Conservation (phyloP, 2,329 filamentous ascomycete species). For the Aureobasidium sp. region DNA sequence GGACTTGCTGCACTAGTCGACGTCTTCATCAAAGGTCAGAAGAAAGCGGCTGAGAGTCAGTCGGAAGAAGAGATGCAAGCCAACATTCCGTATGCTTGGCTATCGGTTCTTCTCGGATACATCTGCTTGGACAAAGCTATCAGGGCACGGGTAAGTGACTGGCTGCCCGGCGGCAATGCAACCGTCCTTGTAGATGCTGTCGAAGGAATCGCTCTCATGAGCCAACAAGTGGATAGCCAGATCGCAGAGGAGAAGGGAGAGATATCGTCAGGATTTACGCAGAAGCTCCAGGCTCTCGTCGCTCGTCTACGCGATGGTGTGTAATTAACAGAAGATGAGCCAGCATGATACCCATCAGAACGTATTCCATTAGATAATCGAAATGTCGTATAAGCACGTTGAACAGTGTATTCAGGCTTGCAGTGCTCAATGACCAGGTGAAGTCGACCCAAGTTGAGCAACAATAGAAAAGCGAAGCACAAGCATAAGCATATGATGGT, state of each 20-base stretch:
- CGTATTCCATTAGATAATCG: constrained; percentile 1
- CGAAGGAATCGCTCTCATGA: constrained; percentile 53
- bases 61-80: constrained; percentile 63
- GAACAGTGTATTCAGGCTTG: background rate
- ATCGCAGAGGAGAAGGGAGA: constrained; percentile 41
- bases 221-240: constrained; percentile 50
- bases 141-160: constrained; percentile 30
- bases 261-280: constrained; percentile 43
- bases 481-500: background rate
- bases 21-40: constrained; percentile 24
- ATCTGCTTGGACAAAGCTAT: constrained; percentile 54
- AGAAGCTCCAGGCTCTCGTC: constrained; percentile 46
- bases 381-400: constrained; percentile 6
- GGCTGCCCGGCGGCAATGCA: constrained; percentile 37
- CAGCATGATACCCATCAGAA: constrained; percentile 3
- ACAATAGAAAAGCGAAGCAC: background rate
- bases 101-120: constrained; percentile 76
- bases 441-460: background rate
- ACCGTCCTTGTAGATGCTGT: constrained; percentile 47
- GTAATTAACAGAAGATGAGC: background rate
- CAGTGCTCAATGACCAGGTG: background rate
- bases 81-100: constrained; percentile 78
- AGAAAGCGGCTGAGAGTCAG: constrained; percentile 46
- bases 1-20: constrained; percentile 20
- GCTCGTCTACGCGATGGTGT: constrained; percentile 17